Base-by-base conservation (phyloP, 495 filamentous ascomycete genomes). In the Copromyces sp. region DNA sequence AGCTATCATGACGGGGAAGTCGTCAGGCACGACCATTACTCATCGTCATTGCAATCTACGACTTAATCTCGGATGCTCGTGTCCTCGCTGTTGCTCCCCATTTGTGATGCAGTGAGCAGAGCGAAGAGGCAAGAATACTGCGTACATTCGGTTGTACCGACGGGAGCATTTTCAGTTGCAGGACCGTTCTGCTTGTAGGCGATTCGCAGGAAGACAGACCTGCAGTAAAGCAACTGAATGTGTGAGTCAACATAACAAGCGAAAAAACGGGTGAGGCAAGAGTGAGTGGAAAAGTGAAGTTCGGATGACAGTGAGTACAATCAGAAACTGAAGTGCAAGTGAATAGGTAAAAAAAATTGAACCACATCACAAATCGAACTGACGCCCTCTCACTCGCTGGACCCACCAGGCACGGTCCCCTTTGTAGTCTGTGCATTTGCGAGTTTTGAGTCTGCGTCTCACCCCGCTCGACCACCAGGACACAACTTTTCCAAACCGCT, bases 391-490 rank as follows among this genome's bases (percentile, higher is more conserved):
- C 12, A 6, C 53, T 65, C 53, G 14, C 29, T 12, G 14, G 53
- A 37, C 14, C 53, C 53, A 35, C 7, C 1, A 29, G 53, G 29
- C 53, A 65, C 53, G 29, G 0, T 4, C 6, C 53, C 7, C 12
- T 0, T 35, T 61, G 29, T 24, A 65, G 53, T 65, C 53, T 35
- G 53, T 65, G 53, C 53, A 37, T 65, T 16, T 65, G 53, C 53
- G 29, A 65, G 7, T 65, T 65, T 65, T 65, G 53, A 65, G 53
- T 65, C 53, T 65, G 53, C 53, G 29, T 65, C 75, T 53, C 71
- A 77, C 73, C 72, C 79, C 78, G 74, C 79, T 80, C 72, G 78
- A 73, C 79, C 71, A 80, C 24, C 12, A 3, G 29, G 53, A 70
- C 40, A 39, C 61, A 41, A 40, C 72, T 73, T 73, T 75, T 69